Percentiles rank a stretch among this genome's conserved stretches.
Conservation (phyloP, 2,329 filamentous ascomycete genomes). For the Clarireedia hainanense region DNA sequence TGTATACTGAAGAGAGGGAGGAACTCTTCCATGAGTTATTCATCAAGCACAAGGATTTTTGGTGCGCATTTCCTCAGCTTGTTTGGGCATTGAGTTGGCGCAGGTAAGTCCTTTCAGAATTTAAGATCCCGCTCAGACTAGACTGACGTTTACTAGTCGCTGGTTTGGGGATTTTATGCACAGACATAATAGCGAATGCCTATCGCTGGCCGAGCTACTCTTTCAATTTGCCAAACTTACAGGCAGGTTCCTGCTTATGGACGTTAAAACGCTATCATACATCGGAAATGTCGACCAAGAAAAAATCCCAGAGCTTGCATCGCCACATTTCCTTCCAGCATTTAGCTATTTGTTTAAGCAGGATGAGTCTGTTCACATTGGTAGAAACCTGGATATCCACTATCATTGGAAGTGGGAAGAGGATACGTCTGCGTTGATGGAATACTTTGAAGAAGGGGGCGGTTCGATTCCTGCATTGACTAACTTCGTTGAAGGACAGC, state of each 20-base stretch:
- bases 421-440: conserved; percentile 19
- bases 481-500: conserved; percentile 35
- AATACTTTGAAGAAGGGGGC: conserved; percentile 28
- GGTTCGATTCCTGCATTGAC: conserved; percentile 38
- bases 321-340: conserved; percentile 38
- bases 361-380: conserved; percentile 29
- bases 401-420: conserved; percentile 34
- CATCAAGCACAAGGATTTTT: conserved; percentile 40
- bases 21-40: conserved; percentile 37
- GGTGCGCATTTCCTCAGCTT: conserved; percentile 44
- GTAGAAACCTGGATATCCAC: conserved; percentile 29
- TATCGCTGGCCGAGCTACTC: conserved; percentile 26
- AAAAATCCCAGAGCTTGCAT: conserved; percentile 35
- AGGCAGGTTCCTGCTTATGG: conserved; percentile 44
- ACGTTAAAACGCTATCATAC: conserved; percentile 32
- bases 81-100: conserved; percentile 35
- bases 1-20: conserved; percentile 31
- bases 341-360: conserved; percentile 34
- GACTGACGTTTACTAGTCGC: conserved; percentile 20
- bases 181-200: conserved; percentile 16
- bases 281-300: conserved; percentile 25
- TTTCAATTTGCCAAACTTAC: conserved; percentile 38
- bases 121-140: not conserved
- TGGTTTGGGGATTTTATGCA: conserved; percentile 28
- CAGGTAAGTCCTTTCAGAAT: conserved; percentile 32